These are phyloP conservation scores for Scedosporium dehoogii DNA, from an alignment of 2,329 filamentous ascomycete species.

Conservation along the genomic window DNA sequence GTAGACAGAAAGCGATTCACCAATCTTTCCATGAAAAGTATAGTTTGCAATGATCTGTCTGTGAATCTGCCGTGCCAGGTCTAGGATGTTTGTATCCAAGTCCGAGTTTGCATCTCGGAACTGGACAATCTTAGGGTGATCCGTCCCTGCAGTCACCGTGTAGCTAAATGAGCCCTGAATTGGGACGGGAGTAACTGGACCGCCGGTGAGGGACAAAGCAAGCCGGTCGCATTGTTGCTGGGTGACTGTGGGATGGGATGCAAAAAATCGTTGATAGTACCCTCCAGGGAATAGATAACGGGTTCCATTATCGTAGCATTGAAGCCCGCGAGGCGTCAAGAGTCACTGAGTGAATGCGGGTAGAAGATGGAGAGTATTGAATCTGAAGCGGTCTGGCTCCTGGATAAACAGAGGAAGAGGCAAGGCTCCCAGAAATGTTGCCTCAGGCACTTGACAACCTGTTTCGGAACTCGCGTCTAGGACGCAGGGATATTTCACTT, in stretches of 20 bases:
- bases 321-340: no score
- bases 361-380: no score
- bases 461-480: no score
- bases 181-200: conserved; percentile 10
- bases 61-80: neutral
- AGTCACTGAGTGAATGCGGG: no score
- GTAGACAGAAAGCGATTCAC: neutral
- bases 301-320: no score
- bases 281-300: no score
- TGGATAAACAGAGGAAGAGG: no score
- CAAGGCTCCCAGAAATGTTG: no score
- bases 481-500: no score
- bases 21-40: neutral
- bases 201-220: conserved; percentile 7
- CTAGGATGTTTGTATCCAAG: neutral
- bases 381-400: no score
- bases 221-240: conserved; percentile 12
- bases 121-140: conserved; percentile 10
- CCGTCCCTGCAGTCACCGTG: conserved; percentile 9
- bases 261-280: no score
- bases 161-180: conserved; percentile 14
- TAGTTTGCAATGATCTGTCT: neutral
- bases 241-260: neutral
- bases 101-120: conserved; percentile 4
- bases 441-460: no score